Evolutionary conservation across 2,329 filamentous ascomycete genomes (phyloP).

Genomic region (Ceratocystis harringtonii): DNA sequence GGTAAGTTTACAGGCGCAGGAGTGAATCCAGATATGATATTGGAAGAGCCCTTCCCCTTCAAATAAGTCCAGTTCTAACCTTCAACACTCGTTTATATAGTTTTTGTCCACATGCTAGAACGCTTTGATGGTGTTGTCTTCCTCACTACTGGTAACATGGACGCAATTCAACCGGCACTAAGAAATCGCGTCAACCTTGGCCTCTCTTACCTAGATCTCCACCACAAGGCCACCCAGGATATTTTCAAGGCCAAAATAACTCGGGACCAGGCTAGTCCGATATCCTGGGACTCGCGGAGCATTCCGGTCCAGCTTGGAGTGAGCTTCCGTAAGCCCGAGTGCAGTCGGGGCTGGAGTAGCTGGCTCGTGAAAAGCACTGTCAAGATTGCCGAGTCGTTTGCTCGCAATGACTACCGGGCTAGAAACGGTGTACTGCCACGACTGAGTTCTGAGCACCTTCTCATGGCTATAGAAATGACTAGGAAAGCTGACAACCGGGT

Average conservation of each 20-base stretch:
- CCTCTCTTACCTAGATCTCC: neutral
- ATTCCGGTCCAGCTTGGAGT: neutral
- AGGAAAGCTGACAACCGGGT: too few relatives aligned
- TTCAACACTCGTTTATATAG: neutral
- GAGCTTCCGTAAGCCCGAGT: neutral
- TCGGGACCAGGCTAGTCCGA: neutral
- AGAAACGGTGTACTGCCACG: too few relatives aligned
- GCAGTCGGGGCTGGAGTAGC: slow-evolving; percentile 25
- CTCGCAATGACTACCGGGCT: slow-evolving; percentile 22
- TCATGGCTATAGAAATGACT: too few relatives aligned
- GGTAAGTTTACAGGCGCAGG: neutral
- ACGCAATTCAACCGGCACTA: neutral
- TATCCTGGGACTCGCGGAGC: neutral
- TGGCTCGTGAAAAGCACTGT: slow-evolving; percentile 28
- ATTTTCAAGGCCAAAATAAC: neutral
- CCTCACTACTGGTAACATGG: neutral
- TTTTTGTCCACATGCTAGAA: neutral
- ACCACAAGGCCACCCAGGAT: neutral
- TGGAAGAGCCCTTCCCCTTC: neutral
- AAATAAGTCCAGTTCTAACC: neutral
- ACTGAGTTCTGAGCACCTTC: too few relatives aligned
- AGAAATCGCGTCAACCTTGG: neutral
- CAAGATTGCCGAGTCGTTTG: slow-evolving; percentile 26
- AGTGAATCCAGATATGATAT: too few relatives aligned
- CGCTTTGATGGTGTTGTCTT: neutral